These are phyloP conservation scores for Hymenoscyphus infarciens DNA, from an alignment of 2,329 filamentous ascomycete species.

Conservation along the genomic window DNA sequence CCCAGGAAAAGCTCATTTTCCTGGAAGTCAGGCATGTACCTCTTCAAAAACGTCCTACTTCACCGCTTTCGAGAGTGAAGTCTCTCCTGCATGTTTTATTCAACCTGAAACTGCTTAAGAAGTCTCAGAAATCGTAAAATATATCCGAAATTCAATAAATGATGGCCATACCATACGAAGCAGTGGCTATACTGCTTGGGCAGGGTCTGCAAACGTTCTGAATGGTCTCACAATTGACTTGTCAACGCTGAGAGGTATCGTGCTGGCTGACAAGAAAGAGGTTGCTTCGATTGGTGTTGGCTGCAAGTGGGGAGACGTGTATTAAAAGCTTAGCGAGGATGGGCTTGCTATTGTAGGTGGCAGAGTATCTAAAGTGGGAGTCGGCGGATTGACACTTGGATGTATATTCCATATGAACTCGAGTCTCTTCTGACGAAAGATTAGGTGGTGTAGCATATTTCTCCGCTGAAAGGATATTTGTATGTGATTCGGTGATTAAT, in stretches of 20 bases:
- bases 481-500: constrained; percentile 43
- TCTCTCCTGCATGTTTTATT: constrained; percentile 37
- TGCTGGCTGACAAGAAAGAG: constrained; percentile 27
- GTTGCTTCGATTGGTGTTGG: constrained; percentile 36
- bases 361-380: constrained; percentile 36
- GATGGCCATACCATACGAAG: background rate
- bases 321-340: constrained; percentile 33
- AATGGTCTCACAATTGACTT: constrained; percentile 48
- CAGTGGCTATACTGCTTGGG: constrained; percentile 6
- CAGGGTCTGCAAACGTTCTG: constrained; percentile 40
- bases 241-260: constrained; percentile 23
- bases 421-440: background rate
- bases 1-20: background rate
- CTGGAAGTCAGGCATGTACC: background rate
- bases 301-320: constrained; percentile 39
- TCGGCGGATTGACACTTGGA: constrained; percentile 37
- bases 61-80: constrained; percentile 2
- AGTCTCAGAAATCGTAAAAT: constrained; percentile 33
- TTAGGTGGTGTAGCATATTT: constrained; percentile 15
- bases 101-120: constrained; percentile 35
- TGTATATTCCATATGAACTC: constrained; percentile 10
- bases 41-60: background rate
- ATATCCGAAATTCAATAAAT: background rate
- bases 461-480: constrained; percentile 41
- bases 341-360: constrained; percentile 37